phyloP scores from a whole-genome alignment of 2,329 filamentous ascomycete species.

The Corniculantispora saksenae region DNA sequence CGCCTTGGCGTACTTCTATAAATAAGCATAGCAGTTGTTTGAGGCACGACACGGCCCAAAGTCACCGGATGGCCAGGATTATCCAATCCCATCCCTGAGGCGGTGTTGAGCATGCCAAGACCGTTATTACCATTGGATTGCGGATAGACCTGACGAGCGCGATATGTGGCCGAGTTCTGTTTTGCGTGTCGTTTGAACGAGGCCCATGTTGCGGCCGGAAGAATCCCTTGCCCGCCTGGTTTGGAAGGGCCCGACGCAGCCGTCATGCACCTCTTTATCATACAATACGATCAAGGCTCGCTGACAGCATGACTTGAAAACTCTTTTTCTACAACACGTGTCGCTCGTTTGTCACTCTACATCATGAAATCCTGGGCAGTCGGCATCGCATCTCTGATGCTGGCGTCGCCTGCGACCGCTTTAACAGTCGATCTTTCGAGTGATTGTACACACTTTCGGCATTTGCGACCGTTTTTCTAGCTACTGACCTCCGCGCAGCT shows the following conservation, averaged over 20 bases:
- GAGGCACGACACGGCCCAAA: neutral
- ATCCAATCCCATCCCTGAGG: neutral
- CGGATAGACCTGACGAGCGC: too few species aligned
- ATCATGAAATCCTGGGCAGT: constrained; percentile 3
- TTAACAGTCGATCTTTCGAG: neutral
- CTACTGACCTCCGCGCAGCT: constrained; percentile 32
- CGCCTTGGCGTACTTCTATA: neutral
- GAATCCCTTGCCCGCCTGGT: neutral
- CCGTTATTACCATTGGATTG: too few species aligned
- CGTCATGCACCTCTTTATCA: neutral
- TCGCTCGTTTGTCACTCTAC: neutral
- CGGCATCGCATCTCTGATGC: constrained; percentile 4
- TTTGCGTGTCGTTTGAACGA: too few species aligned
- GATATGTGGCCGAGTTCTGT: too few species aligned
- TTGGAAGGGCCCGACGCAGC: neutral
- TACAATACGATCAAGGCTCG: neutral
- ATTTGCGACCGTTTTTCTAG: neutral
- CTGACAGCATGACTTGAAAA: neutral
- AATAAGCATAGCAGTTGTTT: neutral
- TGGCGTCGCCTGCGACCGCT: neutral
- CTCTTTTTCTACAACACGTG: neutral
- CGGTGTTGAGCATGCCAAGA: too few species aligned
- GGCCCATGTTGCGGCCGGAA: neutral
- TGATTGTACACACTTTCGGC: neutral
- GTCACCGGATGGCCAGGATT: neutral